phyloP scores from a whole-genome alignment of 495 filamentous ascomycete genomes.

The Hypoxylon crocopeplum region DNA sequence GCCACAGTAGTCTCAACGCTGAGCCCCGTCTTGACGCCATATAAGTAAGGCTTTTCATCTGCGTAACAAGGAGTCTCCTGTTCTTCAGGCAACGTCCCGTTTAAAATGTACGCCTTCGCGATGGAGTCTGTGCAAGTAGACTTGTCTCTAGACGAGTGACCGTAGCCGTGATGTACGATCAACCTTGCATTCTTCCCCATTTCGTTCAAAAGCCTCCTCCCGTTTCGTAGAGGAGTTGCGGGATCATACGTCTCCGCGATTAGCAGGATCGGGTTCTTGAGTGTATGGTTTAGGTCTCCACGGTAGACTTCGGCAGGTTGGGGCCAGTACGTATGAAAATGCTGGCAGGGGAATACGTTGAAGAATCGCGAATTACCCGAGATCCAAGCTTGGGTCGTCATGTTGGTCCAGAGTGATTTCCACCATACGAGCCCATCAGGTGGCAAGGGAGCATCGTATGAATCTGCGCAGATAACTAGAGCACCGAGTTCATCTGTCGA shows the following conservation, averaged over 20 bases:
- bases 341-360: conserved; percentile 50
- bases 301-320: conserved; percentile 52
- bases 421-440: conserved; percentile 51
- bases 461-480: conserved; percentile 53
- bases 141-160: conserved; percentile 51
- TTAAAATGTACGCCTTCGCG: conserved; percentile 46
- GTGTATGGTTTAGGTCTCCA: conserved; percentile 49
- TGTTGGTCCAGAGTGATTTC: conserved; percentile 50
- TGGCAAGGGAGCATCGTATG: conserved; percentile 49
- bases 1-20: neutral
- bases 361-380: conserved; percentile 53
- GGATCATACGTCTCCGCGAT: conserved; percentile 57
- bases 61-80: conserved; percentile 51
- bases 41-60: conserved; percentile 53
- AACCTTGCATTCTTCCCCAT: conserved; percentile 54
- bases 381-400: conserved; percentile 52
- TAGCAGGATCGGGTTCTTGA: conserved; percentile 50
- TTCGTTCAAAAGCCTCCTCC: conserved; percentile 46
- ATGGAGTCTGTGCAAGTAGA: conserved; percentile 50
- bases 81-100: conserved; percentile 46
- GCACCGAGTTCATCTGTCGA: conserved; percentile 44
- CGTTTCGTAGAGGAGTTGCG: conserved; percentile 56
- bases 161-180: conserved; percentile 56
- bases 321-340: conserved; percentile 52
- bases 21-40: conserved; percentile 26